Base-by-base conservation (phyloP, 768 basidiomycete species). In the Pulveroboletus sp. region DNA sequence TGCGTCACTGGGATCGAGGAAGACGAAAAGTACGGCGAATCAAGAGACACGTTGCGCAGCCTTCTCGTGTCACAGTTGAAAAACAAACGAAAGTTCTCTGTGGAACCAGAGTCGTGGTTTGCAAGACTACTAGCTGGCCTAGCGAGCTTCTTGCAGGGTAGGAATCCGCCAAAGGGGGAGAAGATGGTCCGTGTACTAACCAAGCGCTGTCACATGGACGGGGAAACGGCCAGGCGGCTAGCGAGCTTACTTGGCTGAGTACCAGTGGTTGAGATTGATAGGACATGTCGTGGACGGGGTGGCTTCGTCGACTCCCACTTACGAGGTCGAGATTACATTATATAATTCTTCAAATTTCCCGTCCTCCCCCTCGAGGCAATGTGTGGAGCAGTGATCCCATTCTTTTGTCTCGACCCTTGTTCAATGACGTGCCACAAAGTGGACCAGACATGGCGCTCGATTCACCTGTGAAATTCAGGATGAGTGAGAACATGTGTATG, bases 1-100 rank as follows among this genome's bases (percentile, higher is more conserved):
- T 76, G 76, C 49, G 62, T 76, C 50, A 75, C 74, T 1, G 70
- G 72, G 3, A 64, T 60, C 2, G 66, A 65, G 48, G 61, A 56
- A 41, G 64, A 63, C 13, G 57, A 57, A 11, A 74, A 72, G 49
- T 74, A 71, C 40, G 43, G 54, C 6, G 58, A 69, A 49, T 76
- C 73, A 27, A 66, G 43, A 43, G 44, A 45, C 24, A 57, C 57
- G 39, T 44, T 72, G 31, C 53, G 48, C 17, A 24, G 14, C 18
- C 64, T 67, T 40, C 47, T 63, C 24, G 17, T 47, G 18, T 57
- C 50, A 10, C 59, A 40, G n/a, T 18, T 53, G 18, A 43, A 35
- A 43, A 31, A 37, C 48, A 53, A 24, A 21, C 56, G 38, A 26
- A 59, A n/a, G 39, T 66, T 66, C 28, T 47, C 32, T 26, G 64